Evolutionary conservation across 2,329 filamentous ascomycete species (phyloP).

Genomic region (Neophaeococcomyces mojaviensis): DNA sequence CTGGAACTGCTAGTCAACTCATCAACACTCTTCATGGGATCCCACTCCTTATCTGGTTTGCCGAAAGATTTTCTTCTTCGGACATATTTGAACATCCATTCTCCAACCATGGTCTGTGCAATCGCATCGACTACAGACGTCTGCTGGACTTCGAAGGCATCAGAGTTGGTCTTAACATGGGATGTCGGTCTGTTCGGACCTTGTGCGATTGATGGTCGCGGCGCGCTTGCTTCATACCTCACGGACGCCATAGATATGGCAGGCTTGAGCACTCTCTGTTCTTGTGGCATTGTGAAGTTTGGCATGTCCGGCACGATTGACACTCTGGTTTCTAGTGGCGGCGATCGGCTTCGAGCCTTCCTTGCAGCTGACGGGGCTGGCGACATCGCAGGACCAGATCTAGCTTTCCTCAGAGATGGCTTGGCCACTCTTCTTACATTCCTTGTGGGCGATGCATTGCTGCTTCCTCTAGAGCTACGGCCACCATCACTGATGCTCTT

Average conservation of each 20-base stretch:
- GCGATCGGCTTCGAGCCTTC: conserved; percentile 41
- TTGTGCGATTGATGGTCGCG: conserved; percentile 22
- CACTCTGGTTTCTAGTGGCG: conserved; percentile 25
- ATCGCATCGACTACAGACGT: conserved; percentile 90
- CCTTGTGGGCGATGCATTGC: conserved; percentile 47
- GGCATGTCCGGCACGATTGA: conserved; percentile 25
- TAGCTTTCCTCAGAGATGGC: conserved; percentile 66
- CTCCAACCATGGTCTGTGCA: conserved; percentile 95
- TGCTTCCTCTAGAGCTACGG: conserved; percentile 63
- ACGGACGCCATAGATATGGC: neutral
- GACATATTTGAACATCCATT: conserved; percentile 50
- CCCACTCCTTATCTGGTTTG: conserved; percentile 55
- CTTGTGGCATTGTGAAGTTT: conserved; percentile 26
- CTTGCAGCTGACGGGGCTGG: conserved; percentile 30
- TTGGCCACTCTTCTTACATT: conserved; percentile 41
- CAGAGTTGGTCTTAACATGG: conserved; percentile 41
- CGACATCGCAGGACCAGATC: conserved; percentile 54
- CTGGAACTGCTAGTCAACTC: conserved; percentile 64
- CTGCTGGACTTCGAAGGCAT: conserved; percentile 55
- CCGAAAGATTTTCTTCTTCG: conserved; percentile 75
- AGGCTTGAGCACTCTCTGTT: conserved; percentile 1
- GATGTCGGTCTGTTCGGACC: conserved; percentile 40
- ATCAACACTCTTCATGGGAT: conserved; percentile 50
- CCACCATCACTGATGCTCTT: conserved; percentile 66
- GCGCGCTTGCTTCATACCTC: conserved; percentile 19